A percentile compares a stretch with the other conserved stretches of the same genome.
Conservation (phyloP, 768 basidiomycete species). For the Tylopilus rubrobrunneus region DNA sequence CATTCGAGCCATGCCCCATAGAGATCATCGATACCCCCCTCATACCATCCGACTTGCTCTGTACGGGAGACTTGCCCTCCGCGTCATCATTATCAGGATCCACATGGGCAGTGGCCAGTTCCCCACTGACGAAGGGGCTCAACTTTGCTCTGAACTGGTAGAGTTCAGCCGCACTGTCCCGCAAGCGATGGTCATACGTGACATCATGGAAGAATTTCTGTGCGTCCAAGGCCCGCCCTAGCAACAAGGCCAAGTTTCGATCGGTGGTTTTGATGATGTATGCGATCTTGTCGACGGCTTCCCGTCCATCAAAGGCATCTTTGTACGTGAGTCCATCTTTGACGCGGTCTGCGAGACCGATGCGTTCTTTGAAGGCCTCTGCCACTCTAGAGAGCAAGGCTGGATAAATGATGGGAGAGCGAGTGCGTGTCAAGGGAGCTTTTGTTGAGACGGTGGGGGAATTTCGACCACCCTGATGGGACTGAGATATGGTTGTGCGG, state of each 20-base stretch:
- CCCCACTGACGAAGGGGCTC: conserved; percentile 82
- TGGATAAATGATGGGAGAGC: conserved; percentile 86
- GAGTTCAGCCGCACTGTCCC: conserved; percentile 84
- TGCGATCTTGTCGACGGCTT: conserved; percentile 95
- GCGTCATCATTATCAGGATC: conserved; percentile 36
- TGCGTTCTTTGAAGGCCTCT: conserved; percentile 84
- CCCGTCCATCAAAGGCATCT: conserved; percentile 94
- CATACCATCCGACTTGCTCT: conserved; percentile 15
- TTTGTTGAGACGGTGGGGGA: conserved; percentile 35
- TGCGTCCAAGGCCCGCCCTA: conserved; percentile 94
- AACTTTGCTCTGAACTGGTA: conserved; percentile 90
- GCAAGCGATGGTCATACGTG: conserved; percentile 93
- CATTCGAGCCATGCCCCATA: conserved; percentile 31
- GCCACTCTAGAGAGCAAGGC: conserved; percentile 93
- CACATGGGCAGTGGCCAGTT: conserved; percentile 39
- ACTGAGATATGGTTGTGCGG: conserved; percentile 30
- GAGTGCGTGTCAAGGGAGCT: conserved; percentile 36
- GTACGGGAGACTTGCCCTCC: conserved; percentile 27
- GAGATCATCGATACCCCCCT: conserved; percentile 25
- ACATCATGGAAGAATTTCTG: conserved; percentile 99
- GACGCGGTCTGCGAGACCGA: conserved; percentile 69
- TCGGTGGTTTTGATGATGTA: conserved; percentile 99
- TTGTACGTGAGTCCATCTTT: conserved; percentile 97
- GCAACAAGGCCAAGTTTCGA: conserved; percentile 87
- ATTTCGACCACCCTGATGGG: conserved; percentile 38